A percentile compares a stretch with the other conserved stretches of the same genome.
phyloP scores from a whole-genome alignment of 495 filamentous ascomycete genomes.

The Immersiella caudata region DNA sequence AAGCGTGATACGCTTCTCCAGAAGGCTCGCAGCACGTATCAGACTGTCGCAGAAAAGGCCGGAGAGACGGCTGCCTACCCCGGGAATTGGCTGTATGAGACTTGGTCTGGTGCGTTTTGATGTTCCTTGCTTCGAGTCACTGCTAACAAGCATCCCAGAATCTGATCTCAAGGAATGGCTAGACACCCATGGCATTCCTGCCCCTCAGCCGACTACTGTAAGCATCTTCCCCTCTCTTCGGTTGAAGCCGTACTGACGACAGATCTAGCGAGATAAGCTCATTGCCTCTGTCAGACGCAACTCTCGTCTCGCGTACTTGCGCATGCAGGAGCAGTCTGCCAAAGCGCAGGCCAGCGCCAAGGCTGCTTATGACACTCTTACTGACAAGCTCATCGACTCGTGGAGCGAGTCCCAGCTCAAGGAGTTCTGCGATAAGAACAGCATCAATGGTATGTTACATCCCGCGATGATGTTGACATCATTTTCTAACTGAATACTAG shows the following conservation, averaged over 20 bases:
- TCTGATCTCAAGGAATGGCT: slow-evolving; percentile 71
- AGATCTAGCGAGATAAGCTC: slow-evolving; percentile 71
- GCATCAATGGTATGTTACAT: slow-evolving; percentile 55
- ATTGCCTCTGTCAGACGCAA: slow-evolving; percentile 90
- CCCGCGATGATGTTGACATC: neutral
- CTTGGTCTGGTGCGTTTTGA: slow-evolving; percentile 69
- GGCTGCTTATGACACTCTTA: slow-evolving; percentile 68
- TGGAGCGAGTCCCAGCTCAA: slow-evolving; percentile 91
- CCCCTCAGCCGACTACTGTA: slow-evolving; percentile 75
- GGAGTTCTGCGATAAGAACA: slow-evolving; percentile 88
- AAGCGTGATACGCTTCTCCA: slow-evolving; percentile 81
- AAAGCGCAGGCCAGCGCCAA: slow-evolving; percentile 68
- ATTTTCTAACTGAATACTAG: slow-evolving; percentile 61
- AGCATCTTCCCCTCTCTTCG: slow-evolving; percentile 12
- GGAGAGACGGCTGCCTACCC: slow-evolving; percentile 83
- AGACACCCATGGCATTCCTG: slow-evolving; percentile 85
- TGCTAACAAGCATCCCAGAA: slow-evolving; percentile 57
- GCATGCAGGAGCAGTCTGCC: slow-evolving; percentile 59
- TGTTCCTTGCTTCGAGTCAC: neutral
- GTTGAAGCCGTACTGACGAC: neutral
- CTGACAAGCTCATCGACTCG: slow-evolving; percentile 80
- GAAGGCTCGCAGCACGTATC: slow-evolving; percentile 78
- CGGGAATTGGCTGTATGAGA: slow-evolving; percentile 92
- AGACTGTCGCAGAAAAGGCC: slow-evolving; percentile 76
- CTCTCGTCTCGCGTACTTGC: slow-evolving; percentile 74